phyloP scores from a whole-genome alignment of 352 stramenopile species.

The Ophiocytium majus region DNA sequence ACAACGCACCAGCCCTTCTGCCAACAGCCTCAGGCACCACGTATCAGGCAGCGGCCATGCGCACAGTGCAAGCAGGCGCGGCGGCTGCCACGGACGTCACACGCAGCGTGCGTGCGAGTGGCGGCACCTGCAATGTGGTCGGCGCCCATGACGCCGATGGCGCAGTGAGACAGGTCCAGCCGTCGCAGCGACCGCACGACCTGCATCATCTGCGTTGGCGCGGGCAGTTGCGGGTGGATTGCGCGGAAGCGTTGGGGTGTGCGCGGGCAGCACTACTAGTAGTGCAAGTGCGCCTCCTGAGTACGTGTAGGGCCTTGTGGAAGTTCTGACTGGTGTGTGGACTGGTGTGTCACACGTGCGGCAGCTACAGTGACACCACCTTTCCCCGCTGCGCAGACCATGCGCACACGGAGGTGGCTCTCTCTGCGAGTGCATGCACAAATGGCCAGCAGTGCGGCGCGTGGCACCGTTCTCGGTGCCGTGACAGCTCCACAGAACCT shows the following conservation, averaged over 20 bases:
- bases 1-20: no score
- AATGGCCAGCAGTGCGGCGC: not conserved
- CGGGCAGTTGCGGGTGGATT: not conserved
- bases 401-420: not conserved
- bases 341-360: not conserved
- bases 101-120: no score
- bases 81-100: no score
- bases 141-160: not conserved
- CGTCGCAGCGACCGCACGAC: not conserved
- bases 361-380: not conserved
- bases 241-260: not conserved
- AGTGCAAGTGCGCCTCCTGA: no score
- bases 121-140: not conserved
- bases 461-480: not conserved
- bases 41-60: no score
- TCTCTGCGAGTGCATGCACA: not conserved
- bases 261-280: not conserved
- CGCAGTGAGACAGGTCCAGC: not conserved
- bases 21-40: no score
- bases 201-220: not conserved
- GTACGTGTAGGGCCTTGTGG: no score
- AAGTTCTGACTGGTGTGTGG: not conserved
- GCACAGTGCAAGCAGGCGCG: not conserved
- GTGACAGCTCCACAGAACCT: no score
- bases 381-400: not conserved